Evolutionary conservation across 2,329 filamentous ascomycete genomes (phyloP), one percentile per base, ranked within the genome.

Genomic region (Aspergillus sp.): DNA sequence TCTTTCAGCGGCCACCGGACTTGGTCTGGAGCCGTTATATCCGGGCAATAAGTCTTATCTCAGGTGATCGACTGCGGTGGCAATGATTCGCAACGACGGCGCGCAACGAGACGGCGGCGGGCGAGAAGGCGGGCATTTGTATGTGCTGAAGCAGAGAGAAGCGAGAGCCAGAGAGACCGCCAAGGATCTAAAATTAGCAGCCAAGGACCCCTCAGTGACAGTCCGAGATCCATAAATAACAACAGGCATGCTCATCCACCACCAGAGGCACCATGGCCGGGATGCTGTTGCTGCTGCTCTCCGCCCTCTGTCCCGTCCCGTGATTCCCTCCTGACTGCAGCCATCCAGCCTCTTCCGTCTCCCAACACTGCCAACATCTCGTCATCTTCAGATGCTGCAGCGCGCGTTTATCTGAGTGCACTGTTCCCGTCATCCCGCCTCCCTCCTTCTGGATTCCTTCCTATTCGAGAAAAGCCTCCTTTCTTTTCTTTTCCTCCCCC

Each of bases 331-430:
- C 34, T 19, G 13, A 39, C 37, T 27, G 12, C 17, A 19, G 39
- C 30, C 47, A 20, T 47, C 51, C 45, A 53, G 50, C 47, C 49
- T 52, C 27, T 34, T 30, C 46, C 20, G 17, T 33, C 9, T n/a
- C 20, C 34, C 49, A 52, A 47, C 24, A 33, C 45, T 34, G 45
- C 45, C 47, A 50, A 45, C 53, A 9, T 30, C 27, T 30, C 27
- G 9, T 30, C 27, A 34, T 24, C 51, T 54, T 58, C 56, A 46
- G 56, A 54, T 58, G 56, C 51, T 51, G 47, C 51, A n/a, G 24
- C 22, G 20, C 46, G 45, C 11, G 50, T 49, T 51, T 42, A 12
- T 56, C 49, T 54, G 56, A 50, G 44, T 47, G 44, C 50, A 45
- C 47, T 44, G 40, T 17, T 47, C 44, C 20, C 33, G 27, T 9